These are phyloP conservation scores for Candida ortonii DNA, from an alignment of 805 yeast genomes.

Conservation along the genomic window DNA sequence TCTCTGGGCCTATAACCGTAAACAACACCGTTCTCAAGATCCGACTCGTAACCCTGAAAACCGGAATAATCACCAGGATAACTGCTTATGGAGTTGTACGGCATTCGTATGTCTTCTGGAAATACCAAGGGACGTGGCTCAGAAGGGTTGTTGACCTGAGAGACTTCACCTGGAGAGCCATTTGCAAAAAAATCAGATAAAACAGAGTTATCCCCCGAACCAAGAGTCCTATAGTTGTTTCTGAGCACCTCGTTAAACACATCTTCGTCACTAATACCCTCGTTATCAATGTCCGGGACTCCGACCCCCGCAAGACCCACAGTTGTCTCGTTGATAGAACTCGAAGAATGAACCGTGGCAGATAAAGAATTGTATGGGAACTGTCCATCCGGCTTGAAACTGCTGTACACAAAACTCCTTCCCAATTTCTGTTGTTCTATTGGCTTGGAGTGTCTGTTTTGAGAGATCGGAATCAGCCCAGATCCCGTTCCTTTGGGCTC, in stretches of 20 bases:
- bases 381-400: slow-evolving; percentile 27
- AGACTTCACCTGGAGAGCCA: too few relatives aligned
- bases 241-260: too few relatives aligned
- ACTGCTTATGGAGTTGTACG: too few relatives aligned
- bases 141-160: slow-evolving; percentile 3
- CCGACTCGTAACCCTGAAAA: slow-evolving; percentile 5
- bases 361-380: slow-evolving; percentile 24
- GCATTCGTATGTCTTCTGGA: too few relatives aligned
- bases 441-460: slow-evolving; percentile 22
- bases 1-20: too few relatives aligned
- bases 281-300: slow-evolving; percentile 37
- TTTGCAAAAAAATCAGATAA: too few relatives aligned
- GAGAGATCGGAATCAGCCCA: slow-evolving; percentile 10
- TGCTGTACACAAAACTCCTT: slow-evolving; percentile 38
- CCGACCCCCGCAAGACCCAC: slow-evolving; percentile 58
- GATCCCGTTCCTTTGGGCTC: slow-evolving; percentile 11
- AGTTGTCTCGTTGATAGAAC: slow-evolving; percentile 53
- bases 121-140: too few relatives aligned
- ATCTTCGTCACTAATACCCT: slow-evolving; percentile 7
- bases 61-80: slow-evolving; percentile 1
- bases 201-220: too few relatives aligned
- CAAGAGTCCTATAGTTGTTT: too few relatives aligned
- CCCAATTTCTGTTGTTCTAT: slow-evolving; percentile 35
- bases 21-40: neutral
- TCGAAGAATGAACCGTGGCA: slow-evolving; percentile 48